A percentile compares a stretch with the other conserved stretches of the same genome.
phyloP scores from a whole-genome alignment of 2,329 filamentous ascomycete species.

The Clarireedia homoeocarpa region DNA sequence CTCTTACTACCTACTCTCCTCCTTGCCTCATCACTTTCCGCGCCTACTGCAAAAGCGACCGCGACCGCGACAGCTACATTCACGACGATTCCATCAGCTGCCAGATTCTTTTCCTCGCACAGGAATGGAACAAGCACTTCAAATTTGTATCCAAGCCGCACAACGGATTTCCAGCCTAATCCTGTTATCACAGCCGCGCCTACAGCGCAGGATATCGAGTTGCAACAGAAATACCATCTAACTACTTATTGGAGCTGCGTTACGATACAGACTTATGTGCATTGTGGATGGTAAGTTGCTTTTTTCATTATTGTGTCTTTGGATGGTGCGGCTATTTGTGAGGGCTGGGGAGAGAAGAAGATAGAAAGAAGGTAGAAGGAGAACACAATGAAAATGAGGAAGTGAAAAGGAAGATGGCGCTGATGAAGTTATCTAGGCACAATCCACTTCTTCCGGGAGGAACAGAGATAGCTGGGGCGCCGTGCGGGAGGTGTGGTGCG shows the following conservation, averaged over 20 bases:
- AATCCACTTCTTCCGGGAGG: slow-evolving; percentile 25
- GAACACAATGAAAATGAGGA: not conserved
- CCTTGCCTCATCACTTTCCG: not conserved
- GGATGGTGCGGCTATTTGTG: not conserved
- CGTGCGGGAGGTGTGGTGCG: slow-evolving; percentile 1
- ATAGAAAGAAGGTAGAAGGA: not conserved
- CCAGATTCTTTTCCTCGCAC: not conserved
- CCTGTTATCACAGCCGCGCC: slow-evolving; percentile 14
- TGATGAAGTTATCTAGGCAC: slow-evolving; percentile 12
- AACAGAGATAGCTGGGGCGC: slow-evolving; percentile 21
- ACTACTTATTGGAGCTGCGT: slow-evolving; percentile 26
- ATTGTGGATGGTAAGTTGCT: slow-evolving; percentile 22
- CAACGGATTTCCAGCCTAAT: not conserved
- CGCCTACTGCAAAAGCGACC: not conserved
- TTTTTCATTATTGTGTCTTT: not conserved
- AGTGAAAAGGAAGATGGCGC: not conserved
- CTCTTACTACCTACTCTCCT: not conserved
- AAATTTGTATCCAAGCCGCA: not conserved
- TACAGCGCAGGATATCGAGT: slow-evolving; percentile 3
- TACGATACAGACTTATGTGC: slow-evolving; percentile 14
- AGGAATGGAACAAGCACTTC: not conserved
- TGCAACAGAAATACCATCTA: slow-evolving; percentile 25
- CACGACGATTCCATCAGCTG: not conserved
- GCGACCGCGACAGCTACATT: not conserved
- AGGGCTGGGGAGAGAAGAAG: not conserved